Evolutionary conservation across 352 stramenopile species (phyloP), one percentile per base, ranked within the genome.

Genomic region (Pythium rishiriense): DNA sequence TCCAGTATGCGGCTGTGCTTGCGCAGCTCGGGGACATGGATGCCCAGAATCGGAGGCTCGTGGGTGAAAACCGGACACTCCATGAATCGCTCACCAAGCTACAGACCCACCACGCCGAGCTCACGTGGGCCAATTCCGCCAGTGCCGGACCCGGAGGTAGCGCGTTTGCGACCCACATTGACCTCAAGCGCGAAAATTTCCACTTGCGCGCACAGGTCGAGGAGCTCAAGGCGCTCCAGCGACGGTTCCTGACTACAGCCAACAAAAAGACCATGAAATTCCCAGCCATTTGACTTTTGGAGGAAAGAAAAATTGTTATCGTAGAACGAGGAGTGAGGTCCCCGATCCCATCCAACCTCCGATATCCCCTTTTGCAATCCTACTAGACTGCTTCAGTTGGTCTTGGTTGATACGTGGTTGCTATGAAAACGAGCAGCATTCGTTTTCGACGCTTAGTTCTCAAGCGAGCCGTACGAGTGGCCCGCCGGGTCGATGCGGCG

Each of bases 211-310:
- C 73, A 22, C 83, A 91, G 64, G 64, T 93, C 12, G 76, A 90
- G 26, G 84, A 93, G 61, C 73, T 93, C 58, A 87, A 93, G 52
- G 73, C 79, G 33, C 62, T 91, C 3, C 79, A 91, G 62, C 77
- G 78, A 43, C 73, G 74, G 42, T 91, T 87, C 58, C 68, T 90
- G 37, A 86, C 79, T 5, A 78, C 76, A n/a, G 80, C 76, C 21
- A 90, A 86, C 57, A 93, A 91, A 63, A 88, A 84, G 56, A 89
- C 71, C 42, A 87, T 91, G 68, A 76, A 66, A 35, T 90, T 91
- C 39, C 78, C 79, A 2, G 72, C 74, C 1, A 64, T 90, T 29
- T 87, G 69, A 71, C 4, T 22, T 4, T 35, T 31, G n/a, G n/a
- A n/a, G n/a, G n/a, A n/a, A n/a, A 58, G 33, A 26, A 58, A n/a